Evolutionary conservation across 2,329 filamentous ascomycete genomes (phyloP), one percentile per base, ranked within the genome.

Genomic region (Teratosphaeria gauchensis): DNA sequence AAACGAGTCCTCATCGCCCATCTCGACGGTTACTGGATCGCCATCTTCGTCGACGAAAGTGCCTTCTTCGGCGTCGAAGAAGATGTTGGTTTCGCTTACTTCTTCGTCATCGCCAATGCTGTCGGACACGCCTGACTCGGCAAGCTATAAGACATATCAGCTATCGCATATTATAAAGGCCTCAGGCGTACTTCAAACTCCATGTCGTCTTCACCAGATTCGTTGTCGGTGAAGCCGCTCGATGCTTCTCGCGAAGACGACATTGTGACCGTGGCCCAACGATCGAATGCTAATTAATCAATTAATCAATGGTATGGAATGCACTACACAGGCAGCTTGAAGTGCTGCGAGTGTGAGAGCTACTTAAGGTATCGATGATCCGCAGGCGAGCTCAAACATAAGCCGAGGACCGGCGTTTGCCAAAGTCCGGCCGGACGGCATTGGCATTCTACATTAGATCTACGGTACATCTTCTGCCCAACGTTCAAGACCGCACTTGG

Each of bases 181-280:
- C 51, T 24, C 12, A 33, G 14, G 35, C 61, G 58, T 60, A 71
- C 68, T 65, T 79, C 72, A 70, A 76, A 79, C 62, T 80, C 78
- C 74, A 80, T 78, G 69, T 80, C 78, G 72, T 81, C 78, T 72
- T 78, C 75, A 64, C 73, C 73, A 28, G 54, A 46, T n/a, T 46
- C 38, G 38, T 46, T 46, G 38, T 46, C 38, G 38, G 14, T 48
- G 16, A 48, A 8, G 5, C 5, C n/a, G 42, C 42, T 48, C 6
- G 42, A 48, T 48, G 19, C 1, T 4, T 48, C 19, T 4, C 42
- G 16, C n/a, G 42, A 48, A 6, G 19, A 19, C 42, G 42, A 48
- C 42, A 48, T 48, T 8, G 1, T 48, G 42, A 46, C 16, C 38
- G 16, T 11, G 4, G 38, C 6, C 11, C 38, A 19, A 46, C 38